Evolutionary conservation across 192 early-diverging fungal species (phyloP), one percentile per base, ranked within the genome.

Genomic region (Coemansia sp.): DNA sequence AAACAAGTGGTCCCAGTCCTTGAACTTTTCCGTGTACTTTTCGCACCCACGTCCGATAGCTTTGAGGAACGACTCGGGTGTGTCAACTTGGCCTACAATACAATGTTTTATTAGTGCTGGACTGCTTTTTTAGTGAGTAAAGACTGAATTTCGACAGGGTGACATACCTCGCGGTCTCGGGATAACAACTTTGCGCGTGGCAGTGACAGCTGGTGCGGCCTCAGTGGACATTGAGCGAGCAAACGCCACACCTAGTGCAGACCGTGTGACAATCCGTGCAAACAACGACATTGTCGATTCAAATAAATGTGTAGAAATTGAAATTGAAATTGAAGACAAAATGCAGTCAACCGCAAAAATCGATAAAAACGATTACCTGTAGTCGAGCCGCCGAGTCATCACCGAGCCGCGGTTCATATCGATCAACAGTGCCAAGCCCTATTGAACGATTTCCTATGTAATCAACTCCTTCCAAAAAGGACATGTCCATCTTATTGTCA

Each of bases 1-100:
- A 63, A 91, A 91, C 58, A 91, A 62, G 28, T 87, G 84, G 14
- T 89, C 85, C 90, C 90, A 91, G 59, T 72, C 70, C 57, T 52
- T 65, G 49, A 85, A 81, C 52, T 85, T 81, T 16, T 74, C 67
- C n/a, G 70, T 43, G 67, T 67, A 76, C 77, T 85, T 81, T 58
- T 85, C 84, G 73, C 84, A 85, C 1, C 76, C 78, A 17, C 84
- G 78, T 11, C 84, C 84, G 33, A 85, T 85, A 8, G 82, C 69
- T 53, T 75, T 68, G n/a, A 84, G 63, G n/a, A 84, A 78, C 60
- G 42, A 33, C 55, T 58, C 67, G 0, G 72, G 76, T 19, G n/a
- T 69, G 37, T 72, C 43, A 16, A 84, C 69, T 38, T 77, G 74
- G 32, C 66, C 72, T 74, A 74, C 43, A 55, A 1, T 4, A 37